Base-by-base conservation (phyloP, 345 rosid species). In the Carallia pectinifolia region DNA sequence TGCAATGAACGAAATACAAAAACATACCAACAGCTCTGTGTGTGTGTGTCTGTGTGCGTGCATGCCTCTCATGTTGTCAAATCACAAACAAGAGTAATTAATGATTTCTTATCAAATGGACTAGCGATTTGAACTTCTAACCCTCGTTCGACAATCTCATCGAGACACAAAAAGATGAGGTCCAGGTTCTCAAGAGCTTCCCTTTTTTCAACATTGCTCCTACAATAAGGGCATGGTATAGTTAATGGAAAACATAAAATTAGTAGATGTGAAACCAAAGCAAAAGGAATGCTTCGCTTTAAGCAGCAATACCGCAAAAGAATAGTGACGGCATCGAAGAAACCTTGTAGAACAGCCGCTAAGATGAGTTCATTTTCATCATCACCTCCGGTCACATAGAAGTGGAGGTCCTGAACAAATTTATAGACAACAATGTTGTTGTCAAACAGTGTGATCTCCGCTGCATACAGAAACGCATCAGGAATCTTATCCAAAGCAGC, bases 91-190 rank as follows among this genome's bases (percentile, higher is more conserved):
- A 44, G 50, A 44, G 10, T 3, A 44, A 10, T 12, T 12, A 44
- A 44, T 10, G 16, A 44, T 0, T 12, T 44, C 50, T 44, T 12
- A 10, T 9, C 17, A 36, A 29, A 27, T 9, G 2, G 2, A 64
- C 40, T 10, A 7, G 13, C 29, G 64, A 56, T 30, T 5, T 39
- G 55, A 13, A 71, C 23, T 34, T 53, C 82, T 71, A 87, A 94
- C 97, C 98, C 97, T 74, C 87, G 80, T 79, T 94, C 97, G n/a
- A 90, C 79, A 78, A 94, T 90, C 83, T 94, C 98, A 71, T 94
- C 97, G 17, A 91, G 82, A 84, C 98, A 94, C 9, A 91, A 68
- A 70, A 91, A 86, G 54, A 89, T 86, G 71, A 94, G 90, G 82
- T 91, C 97, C 68, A 94, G 71, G 72, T 91, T 94, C 86, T 91